Percentiles rank a stretch among this genome's conserved stretches.
phyloP scores from a whole-genome alignment of 2,329 filamentous ascomycete genomes.

The Hypoxylon sp. region DNA sequence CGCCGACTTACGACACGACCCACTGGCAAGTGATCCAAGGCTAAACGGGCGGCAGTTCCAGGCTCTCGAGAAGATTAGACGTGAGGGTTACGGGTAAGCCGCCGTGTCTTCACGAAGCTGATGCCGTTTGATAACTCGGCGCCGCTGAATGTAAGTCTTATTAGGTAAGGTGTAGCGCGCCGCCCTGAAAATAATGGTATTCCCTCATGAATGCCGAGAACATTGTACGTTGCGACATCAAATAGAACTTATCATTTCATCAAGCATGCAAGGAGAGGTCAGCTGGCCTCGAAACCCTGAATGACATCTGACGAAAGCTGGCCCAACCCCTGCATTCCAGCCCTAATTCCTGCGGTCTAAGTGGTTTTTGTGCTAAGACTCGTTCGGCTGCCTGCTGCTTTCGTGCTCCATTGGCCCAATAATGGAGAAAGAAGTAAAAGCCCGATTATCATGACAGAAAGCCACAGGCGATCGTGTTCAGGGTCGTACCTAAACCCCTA shows the following conservation, averaged over 20 bases:
- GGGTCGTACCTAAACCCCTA: conserved; percentile 17
- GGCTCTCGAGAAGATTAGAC: conserved; percentile 27
- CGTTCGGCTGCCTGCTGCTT: conserved; percentile 34
- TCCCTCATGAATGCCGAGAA: conserved; percentile 32
- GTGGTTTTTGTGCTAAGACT: conserved; percentile 31
- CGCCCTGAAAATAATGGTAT: conserved; percentile 24
- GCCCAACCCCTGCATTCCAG: conserved; percentile 44
- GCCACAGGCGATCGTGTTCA: conserved; percentile 33
- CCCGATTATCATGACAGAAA: conserved; percentile 32
- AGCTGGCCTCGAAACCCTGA: conserved; percentile 45
- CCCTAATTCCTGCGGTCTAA: conserved; percentile 42
- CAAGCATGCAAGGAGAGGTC: conserved; percentile 45
- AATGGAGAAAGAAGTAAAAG: conserved; percentile 32
- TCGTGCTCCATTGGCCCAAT: conserved; percentile 36
- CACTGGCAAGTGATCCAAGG: conserved; percentile 22
- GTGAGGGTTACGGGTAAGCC: conserved; percentile 36
- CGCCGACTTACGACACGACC: conserved; percentile 19
- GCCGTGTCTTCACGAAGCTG: conserved; percentile 25
- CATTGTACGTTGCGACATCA: conserved; percentile 27
- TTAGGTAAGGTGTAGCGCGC: conserved; percentile 12
- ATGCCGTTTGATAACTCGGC: conserved; percentile 21
- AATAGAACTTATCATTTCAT: conserved; percentile 35
- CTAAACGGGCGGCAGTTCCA: conserved; percentile 35
- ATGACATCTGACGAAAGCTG: conserved; percentile 41
- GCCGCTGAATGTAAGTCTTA: conserved; percentile 8